Conservation (phyloP, 768 basidiomycete genomes). For the Russula brevipes region DNA sequence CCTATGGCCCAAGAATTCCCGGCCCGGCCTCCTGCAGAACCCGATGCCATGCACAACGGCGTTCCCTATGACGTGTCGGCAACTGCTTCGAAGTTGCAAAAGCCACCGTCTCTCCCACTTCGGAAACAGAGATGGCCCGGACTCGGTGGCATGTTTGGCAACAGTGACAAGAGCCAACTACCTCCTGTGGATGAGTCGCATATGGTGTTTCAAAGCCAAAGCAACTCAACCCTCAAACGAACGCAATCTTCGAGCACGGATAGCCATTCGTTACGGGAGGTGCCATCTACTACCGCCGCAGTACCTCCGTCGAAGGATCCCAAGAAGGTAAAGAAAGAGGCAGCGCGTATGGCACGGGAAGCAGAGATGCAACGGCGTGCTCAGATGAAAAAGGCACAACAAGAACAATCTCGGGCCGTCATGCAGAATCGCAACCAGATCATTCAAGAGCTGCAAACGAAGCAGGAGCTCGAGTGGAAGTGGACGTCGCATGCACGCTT, state of each 20-base stretch:
- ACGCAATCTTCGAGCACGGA: conserved; percentile 71
- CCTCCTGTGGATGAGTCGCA: conserved; percentile 72
- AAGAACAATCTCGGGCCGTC: conserved; percentile 88
- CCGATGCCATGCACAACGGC: conserved; percentile 34
- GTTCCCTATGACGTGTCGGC: conserved; percentile 39
- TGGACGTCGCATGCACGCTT: conserved; percentile 37
- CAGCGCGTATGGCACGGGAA: conserved; percentile 69
- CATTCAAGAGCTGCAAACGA: conserved; percentile 49
- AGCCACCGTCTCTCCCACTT: conserved; percentile 54
- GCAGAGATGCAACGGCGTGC: conserved; percentile 82
- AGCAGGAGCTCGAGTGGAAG: conserved; percentile 61
- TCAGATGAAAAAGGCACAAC: conserved; percentile 64
- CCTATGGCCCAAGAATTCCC: conserved; percentile 51
- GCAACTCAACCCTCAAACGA: conserved; percentile 67
- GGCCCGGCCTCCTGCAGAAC: conserved; percentile 38
- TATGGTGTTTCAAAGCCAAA: conserved; percentile 39
- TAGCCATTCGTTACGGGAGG: conserved; percentile 57
- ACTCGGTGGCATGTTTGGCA: conserved; percentile 59
- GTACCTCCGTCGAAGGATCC: conserved; percentile 46
- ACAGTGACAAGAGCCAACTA: conserved; percentile 61
- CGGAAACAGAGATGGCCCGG: conserved; percentile 71
- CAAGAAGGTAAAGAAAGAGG: conserved; percentile 79
- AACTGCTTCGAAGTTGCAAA: conserved; percentile 49
- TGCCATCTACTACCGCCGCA: conserved; percentile 39
- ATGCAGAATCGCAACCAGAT: conserved; percentile 84